These are phyloP conservation scores for Plasmodium sp. DNA, from an alignment of 169 alveolate species.

Conservation along the genomic window DNA sequence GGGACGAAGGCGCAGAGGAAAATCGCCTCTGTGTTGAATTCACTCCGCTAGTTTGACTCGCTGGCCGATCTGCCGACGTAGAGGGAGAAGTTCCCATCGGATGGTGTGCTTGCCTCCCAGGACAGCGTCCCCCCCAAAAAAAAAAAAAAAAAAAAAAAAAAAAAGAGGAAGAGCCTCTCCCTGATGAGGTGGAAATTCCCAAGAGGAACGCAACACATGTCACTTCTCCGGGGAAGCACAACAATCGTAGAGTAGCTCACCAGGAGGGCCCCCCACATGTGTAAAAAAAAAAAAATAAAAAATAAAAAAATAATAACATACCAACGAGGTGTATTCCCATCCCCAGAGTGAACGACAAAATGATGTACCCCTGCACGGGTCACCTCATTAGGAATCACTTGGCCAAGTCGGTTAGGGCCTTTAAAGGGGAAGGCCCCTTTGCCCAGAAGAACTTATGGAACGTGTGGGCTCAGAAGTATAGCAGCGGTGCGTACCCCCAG, in stretches of 20 bases:
- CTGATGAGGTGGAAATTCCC: neutral
- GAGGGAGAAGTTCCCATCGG: neutral
- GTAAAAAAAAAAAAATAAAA: neutral
- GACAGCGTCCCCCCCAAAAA: neutral
- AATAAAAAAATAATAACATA: neutral
- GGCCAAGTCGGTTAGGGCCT: neutral
- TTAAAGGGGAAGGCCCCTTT: neutral
- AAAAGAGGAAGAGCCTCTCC: neutral
- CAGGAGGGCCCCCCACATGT: neutral
- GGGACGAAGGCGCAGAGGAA: neutral
- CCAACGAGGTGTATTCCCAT: neutral
- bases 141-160: too few relatives aligned
- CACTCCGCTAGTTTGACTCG: neutral
- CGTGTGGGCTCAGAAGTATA: neutral
- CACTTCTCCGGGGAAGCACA: neutral
- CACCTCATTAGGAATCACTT: neutral
- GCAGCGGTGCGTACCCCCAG: neutral
- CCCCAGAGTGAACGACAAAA: neutral
- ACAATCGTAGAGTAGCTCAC: neutral
- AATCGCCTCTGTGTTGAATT: neutral
- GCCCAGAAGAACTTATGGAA: neutral
- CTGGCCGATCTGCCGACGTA: neutral
- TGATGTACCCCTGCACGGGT: neutral
- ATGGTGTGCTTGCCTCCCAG: neutral
- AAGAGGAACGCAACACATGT: neutral